phyloP scores from a whole-genome alignment of 2,329 filamentous ascomycete species.

The Colletotrichum melonis region DNA sequence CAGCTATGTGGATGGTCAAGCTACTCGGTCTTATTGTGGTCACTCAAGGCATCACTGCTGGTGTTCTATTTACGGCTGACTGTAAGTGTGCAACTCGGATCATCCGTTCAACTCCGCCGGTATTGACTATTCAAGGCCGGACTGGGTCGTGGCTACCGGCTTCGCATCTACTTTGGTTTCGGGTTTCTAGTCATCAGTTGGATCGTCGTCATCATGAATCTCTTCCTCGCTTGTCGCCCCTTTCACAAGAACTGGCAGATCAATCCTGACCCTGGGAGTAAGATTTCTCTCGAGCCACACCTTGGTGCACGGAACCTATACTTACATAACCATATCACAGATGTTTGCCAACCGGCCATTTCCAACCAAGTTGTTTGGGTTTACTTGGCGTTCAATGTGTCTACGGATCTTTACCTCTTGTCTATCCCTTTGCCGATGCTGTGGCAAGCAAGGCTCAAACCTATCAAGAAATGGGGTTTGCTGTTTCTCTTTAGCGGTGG shows the following conservation, averaged over 20 bases:
- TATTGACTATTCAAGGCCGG: background rate
- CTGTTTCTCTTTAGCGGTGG: background rate
- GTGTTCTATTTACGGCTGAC: constrained; percentile 56
- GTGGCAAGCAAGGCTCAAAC: background rate
- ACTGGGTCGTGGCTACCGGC: background rate
- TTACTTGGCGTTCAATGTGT: background rate
- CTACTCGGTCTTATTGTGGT: constrained; percentile 64
- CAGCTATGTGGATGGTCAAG: constrained; percentile 65
- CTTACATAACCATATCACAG: background rate
- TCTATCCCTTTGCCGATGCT: background rate
- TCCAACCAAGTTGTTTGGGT: background rate
- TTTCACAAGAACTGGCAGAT: background rate
- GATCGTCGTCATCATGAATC: background rate
- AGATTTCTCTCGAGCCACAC: background rate
- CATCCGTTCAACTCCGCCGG: background rate
- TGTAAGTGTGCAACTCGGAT: constrained; percentile 37
- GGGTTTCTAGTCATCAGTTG: background rate
- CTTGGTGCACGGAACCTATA: too few species aligned
- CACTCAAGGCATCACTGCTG: constrained; percentile 64
- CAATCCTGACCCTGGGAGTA: background rate
- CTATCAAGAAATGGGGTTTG: background rate
- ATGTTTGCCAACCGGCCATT: background rate
- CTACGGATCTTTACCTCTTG: background rate
- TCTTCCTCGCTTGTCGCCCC: background rate
- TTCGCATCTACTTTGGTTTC: background rate